phyloP scores from a whole-genome alignment of 768 basidiomycete genomes.

The Tricholoma sp. region DNA sequence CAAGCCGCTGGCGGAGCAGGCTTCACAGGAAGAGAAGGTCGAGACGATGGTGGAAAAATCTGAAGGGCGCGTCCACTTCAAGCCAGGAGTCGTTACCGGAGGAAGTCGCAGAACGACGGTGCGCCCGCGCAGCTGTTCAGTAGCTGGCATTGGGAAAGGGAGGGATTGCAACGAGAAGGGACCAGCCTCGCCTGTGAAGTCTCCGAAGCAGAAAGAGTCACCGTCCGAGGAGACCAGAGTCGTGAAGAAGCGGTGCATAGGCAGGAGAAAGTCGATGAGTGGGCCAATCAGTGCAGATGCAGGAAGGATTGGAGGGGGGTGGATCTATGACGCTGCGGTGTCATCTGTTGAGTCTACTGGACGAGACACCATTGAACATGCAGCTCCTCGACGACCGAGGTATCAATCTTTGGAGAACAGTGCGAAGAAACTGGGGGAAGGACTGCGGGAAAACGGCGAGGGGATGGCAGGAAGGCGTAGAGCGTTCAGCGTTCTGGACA shows the following conservation, averaged over 20 bases:
- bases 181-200: conserved; percentile 3
- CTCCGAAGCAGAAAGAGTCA: conserved; percentile 8
- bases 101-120: conserved; percentile 14
- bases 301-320: conserved; percentile 24
- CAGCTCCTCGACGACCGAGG: neutral
- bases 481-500: conserved; percentile 15
- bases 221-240: conserved; percentile 26
- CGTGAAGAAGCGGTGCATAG: conserved; percentile 53
- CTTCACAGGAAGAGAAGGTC: conserved; percentile 14
- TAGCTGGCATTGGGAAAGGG: conserved; percentile 15
- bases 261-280: conserved; percentile 41
- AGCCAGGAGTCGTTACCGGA: conserved; percentile 13
- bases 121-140: conserved; percentile 32
- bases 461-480: conserved; percentile 9
- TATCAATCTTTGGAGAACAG: conserved; percentile 1
- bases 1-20: conserved; percentile 45
- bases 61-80: conserved; percentile 23
- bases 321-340: conserved; percentile 49
- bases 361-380: neutral
- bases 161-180: conserved; percentile 7
- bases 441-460: neutral
- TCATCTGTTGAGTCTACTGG: conserved; percentile 34
- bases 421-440: conserved; percentile 5
- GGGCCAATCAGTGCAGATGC: conserved; percentile 22
- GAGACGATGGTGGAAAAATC: conserved; percentile 4